A percentile compares a stretch with the other conserved stretches of the same genome.
Conservation (phyloP, 257 asterid species). For the Solanum gracilifrons region DNA sequence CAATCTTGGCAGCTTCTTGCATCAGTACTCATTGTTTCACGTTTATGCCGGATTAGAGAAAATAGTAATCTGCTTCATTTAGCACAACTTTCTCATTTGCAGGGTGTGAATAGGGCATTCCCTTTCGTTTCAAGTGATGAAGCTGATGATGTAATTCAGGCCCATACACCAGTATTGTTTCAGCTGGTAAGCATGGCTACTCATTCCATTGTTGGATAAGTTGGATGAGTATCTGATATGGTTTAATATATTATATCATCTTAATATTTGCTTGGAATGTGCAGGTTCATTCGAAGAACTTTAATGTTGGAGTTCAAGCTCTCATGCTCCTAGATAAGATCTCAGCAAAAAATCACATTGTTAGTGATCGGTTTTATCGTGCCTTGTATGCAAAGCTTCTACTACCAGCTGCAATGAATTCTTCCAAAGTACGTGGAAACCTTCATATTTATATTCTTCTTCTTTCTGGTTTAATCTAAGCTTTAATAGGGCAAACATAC, state of each 20-base stretch:
- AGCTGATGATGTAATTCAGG: slow-evolving; percentile 73
- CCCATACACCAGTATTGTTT: slow-evolving; percentile 83
- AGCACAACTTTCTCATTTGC: slow-evolving; percentile 17
- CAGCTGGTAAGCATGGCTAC: slow-evolving; percentile 49
- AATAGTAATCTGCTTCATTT: not conserved
- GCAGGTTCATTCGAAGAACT: slow-evolving; percentile 93
- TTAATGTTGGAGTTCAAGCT: slow-evolving; percentile 96
- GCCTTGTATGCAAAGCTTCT: slow-evolving; percentile 91
- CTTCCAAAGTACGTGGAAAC: slow-evolving; percentile 62
- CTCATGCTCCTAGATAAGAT: slow-evolving; percentile 93
- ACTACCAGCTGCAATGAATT: slow-evolving; percentile 90
- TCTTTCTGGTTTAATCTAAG: not conserved
- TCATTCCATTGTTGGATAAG: not conserved
- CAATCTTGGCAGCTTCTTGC: not conserved
- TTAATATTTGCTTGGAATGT: slow-evolving; percentile 1
- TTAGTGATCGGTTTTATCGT: slow-evolving; percentile 90
- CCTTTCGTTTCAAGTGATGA: slow-evolving; percentile 76
- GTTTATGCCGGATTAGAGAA: not conserved
- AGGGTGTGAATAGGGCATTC: slow-evolving; percentile 98
- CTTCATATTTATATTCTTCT: not conserved
- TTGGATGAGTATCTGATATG: not conserved
- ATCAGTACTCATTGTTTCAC: not conserved
- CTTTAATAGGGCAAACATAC: not conserved
- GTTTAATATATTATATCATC: not conserved
- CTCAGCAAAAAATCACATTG: slow-evolving; percentile 81